Base-by-base conservation (phyloP, 352 stramenopile species). In the Globisporangium echinulatum region DNA sequence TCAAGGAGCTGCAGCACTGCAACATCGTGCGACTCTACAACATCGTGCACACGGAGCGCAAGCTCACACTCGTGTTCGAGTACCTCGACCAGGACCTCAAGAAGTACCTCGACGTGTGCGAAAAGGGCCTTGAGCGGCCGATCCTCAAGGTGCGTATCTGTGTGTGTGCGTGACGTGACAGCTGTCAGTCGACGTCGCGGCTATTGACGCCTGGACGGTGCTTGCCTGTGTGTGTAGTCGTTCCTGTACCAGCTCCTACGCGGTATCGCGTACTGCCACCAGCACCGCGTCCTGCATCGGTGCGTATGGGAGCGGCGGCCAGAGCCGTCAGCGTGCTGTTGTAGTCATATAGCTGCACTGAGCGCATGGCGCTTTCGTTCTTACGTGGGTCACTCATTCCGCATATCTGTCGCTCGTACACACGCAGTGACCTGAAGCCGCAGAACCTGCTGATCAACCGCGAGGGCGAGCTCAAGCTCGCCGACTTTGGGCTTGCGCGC, bases 1-100 rank as follows among this genome's bases (percentile, higher is more conserved):
- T 99, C 19, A 93, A 99, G 59, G 91, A 98, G 64, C 79, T 99
- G 36, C 87, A 97, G 66, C 97, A 99, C 74, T 85, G 92, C 64
- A 99, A 98, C 74, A 99, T 99, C 66, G 91, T 99, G 51, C 84
- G 83, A 50, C 82, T 99, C 42, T 99, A 99, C 82, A 98, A 99
- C 77, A 98, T 99, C 13, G 97, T 99, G 59, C 97, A 99, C 82
- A 99, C 96, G 48, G 97, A 99, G 72, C 80, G 91, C 43, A 98
- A 99, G 74, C 84, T 99, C 51, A 99, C 97, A 54, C 85, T 99
- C 14, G 98, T 99, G 15, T 99, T 99, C 75, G 98, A 99, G 82
- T 99, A 98, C 75, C 74, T 99, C 33, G 97, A 99, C 72, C 96
- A 99, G 74, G 98, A 99, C 75, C 82, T 99, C 15, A 99, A 99